These are phyloP conservation scores for Podospora appendiculata DNA, from an alignment of 495 filamentous ascomycete species.

Conservation along the genomic window DNA sequence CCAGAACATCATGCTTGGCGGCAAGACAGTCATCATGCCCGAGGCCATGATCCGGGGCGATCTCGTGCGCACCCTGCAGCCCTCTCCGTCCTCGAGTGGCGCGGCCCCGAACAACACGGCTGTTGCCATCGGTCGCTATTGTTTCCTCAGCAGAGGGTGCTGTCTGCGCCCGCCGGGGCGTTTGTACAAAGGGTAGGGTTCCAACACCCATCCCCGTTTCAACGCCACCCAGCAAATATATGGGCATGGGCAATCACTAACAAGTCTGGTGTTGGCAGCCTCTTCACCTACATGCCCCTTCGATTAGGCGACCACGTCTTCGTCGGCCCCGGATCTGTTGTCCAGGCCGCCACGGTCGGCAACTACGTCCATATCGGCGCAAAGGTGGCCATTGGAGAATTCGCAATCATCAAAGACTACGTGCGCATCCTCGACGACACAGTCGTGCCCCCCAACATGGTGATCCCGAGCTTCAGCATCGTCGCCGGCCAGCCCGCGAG, in stretches of 20 bases:
- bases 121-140: not conserved
- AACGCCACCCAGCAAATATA: not conserved
- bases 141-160: constrained; percentile 66
- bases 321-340: constrained; percentile 61
- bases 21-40: constrained; percentile 87
- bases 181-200: constrained; percentile 52
- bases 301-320: constrained; percentile 92
- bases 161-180: constrained; percentile 72
- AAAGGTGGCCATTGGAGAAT: constrained; percentile 66
- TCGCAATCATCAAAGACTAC: constrained; percentile 86
- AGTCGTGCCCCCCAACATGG: constrained; percentile 79
- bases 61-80: constrained; percentile 52
- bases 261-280: constrained; percentile 18
- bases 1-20: constrained; percentile 94
- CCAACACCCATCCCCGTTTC: not conserved
- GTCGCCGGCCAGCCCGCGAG: constrained; percentile 76
- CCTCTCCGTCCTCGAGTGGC: constrained; percentile 26
- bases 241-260: not conserved
- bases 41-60: constrained; percentile 91
- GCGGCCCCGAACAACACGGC: not conserved
- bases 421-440: constrained; percentile 74
- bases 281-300: constrained; percentile 70
- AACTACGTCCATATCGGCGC: constrained; percentile 77
- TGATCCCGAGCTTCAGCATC: constrained; percentile 80
- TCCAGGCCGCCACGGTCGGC: constrained; percentile 73